Percentiles rank a stretch among this genome's conserved stretches.
Evolutionary conservation across 768 basidiomycete genomes (phyloP).

Genomic region (Pisolithus microcarpus): DNA sequence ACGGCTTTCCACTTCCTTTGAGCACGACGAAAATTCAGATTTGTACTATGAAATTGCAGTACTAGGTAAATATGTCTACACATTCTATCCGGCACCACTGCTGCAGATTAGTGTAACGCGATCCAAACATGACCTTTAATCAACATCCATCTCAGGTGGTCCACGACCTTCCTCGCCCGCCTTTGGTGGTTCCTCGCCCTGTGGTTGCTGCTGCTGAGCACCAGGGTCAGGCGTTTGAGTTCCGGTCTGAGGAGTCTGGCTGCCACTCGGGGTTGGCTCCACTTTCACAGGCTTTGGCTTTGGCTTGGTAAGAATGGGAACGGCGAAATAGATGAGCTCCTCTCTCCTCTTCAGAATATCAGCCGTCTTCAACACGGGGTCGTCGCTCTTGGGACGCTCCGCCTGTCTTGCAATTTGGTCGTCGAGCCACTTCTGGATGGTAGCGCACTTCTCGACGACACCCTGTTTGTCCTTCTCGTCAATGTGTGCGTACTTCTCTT

Average conservation of each 20-base stretch:
- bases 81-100: background rate
- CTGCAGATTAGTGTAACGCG: background rate
- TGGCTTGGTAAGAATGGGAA: constrained; percentile 84
- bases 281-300: constrained; percentile 81
- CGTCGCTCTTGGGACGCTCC: constrained; percentile 83
- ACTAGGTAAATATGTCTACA: constrained; percentile 5
- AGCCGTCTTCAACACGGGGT: constrained; percentile 71
- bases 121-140: constrained; percentile 37
- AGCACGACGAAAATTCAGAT: constrained; percentile 22
- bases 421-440: constrained; percentile 90
- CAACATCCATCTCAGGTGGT: constrained; percentile 81
- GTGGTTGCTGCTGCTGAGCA: constrained; percentile 21
- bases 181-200: constrained; percentile 23
- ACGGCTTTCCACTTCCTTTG: no score
- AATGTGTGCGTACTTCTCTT: constrained; percentile 88
- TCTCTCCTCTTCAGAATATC: constrained; percentile 91
- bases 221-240: constrained; percentile 49
- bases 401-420: constrained; percentile 83
- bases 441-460: constrained; percentile 86
- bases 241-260: constrained; percentile 68
- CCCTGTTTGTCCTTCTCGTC: constrained; percentile 80
- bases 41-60: constrained; percentile 1
- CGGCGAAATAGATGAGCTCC: constrained; percentile 83
- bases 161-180: constrained; percentile 23
- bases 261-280: constrained; percentile 38